Evolutionary conservation across 768 basidiomycete genomes (phyloP).

Genomic region (Psilocybe cubensis): DNA sequence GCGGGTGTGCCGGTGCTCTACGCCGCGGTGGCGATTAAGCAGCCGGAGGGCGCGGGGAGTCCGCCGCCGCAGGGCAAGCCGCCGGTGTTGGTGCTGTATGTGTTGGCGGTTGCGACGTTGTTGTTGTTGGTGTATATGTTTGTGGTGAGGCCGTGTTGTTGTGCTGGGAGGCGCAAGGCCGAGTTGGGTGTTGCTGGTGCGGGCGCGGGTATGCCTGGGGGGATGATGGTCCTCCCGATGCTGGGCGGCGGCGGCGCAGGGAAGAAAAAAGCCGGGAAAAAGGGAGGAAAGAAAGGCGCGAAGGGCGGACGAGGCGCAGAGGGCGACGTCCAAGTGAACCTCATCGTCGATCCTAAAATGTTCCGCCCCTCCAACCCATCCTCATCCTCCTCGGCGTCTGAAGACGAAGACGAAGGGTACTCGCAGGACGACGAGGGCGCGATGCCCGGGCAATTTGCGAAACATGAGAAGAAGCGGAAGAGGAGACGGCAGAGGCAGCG

Average conservation of each 20-base stretch:
- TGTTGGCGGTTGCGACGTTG: conserved; percentile 55
- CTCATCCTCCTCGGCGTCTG: conserved; percentile 25
- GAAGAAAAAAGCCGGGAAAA: conserved; percentile 30
- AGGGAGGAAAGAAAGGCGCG: conserved; percentile 39
- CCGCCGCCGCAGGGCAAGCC: conserved; percentile 61
- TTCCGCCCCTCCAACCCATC: conserved; percentile 39
- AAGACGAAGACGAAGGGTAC: conserved; percentile 39
- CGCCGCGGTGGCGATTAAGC: conserved; percentile 65
- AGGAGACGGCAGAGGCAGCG: conserved; percentile 43
- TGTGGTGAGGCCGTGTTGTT: conserved; percentile 61
- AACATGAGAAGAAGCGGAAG: conserved; percentile 38
- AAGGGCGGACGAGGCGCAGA: conserved; percentile 23
- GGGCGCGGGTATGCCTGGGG: conserved; percentile 64
- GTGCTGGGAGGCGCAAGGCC: too few species aligned
- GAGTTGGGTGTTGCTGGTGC: too few species aligned
- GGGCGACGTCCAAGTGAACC: conserved; percentile 66
- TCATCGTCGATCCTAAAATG: conserved; percentile 70
- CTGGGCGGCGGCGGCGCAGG: conserved; percentile 45
- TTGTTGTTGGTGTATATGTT: conserved; percentile 58
- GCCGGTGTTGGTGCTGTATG: conserved; percentile 60
- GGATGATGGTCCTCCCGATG: conserved; percentile 65
- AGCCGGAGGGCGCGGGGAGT: conserved; percentile 35
- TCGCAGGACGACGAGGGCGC: conserved; percentile 31
- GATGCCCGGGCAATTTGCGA: conserved; percentile 40
- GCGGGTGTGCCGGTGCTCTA: conserved; percentile 63